phyloP scores from a whole-genome alignment of 805 yeast species.

The Scheffersomyces coipomensis region DNA sequence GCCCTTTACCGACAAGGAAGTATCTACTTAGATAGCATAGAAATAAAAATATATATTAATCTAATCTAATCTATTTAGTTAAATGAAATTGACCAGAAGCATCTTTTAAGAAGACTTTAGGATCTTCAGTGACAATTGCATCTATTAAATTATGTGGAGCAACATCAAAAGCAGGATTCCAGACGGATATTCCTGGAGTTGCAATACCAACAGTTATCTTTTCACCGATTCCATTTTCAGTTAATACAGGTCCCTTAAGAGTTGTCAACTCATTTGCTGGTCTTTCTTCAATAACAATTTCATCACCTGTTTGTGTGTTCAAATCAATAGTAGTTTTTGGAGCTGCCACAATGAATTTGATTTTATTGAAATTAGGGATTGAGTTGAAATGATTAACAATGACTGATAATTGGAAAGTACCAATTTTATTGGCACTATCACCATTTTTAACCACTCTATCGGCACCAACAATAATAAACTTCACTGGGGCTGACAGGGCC shows the following conservation, averaged over 20 bases:
- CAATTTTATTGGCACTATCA: slow-evolving; percentile 95
- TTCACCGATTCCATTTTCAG: slow-evolving; percentile 29
- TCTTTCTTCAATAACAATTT: slow-evolving; percentile 84
- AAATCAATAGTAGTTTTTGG: slow-evolving; percentile 89
- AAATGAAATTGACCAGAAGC: slow-evolving; percentile 51
- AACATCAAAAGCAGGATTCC: slow-evolving; percentile 97
- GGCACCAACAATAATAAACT: slow-evolving; percentile 90
- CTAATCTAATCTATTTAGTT: slow-evolving; percentile 6
- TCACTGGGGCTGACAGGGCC: slow-evolving; percentile 58
- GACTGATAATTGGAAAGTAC: slow-evolving; percentile 85
- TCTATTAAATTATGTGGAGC: slow-evolving; percentile 83
- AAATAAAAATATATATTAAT: not conserved
- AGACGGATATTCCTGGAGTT: slow-evolving; percentile 78
- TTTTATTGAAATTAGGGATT: slow-evolving; percentile 13
- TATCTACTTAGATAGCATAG: not conserved
- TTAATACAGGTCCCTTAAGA: slow-evolving; percentile 56
- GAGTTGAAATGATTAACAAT: slow-evolving; percentile 54
- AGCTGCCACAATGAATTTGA: slow-evolving; percentile 91
- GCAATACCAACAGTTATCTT: slow-evolving; percentile 69
- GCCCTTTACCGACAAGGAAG: not conserved
- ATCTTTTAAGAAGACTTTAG: slow-evolving; percentile 49
- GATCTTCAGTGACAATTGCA: slow-evolving; percentile 84
- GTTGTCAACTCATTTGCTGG: slow-evolving; percentile 76
- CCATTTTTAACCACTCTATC: slow-evolving; percentile 93
- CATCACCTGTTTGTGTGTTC: slow-evolving; percentile 63